These are phyloP conservation scores for Tetradesmus lagerheimii DNA, from an alignment of 139 green algal genomes.

Conservation along the genomic window DNA sequence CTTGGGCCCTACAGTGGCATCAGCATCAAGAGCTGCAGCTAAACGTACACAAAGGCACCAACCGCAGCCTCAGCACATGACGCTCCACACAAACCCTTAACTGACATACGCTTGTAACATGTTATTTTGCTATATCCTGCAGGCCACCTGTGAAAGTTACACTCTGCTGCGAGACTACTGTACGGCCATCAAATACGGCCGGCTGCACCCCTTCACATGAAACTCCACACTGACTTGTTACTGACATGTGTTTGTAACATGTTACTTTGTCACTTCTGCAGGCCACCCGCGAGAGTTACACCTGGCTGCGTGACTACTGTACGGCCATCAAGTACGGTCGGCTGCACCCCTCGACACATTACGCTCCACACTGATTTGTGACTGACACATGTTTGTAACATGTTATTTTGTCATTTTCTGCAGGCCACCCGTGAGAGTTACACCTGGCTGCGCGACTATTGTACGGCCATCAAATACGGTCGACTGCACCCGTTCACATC, in stretches of 20 bases:
- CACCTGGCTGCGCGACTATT: slow-evolving; percentile 80
- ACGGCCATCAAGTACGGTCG: not conserved
- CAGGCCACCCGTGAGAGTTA: slow-evolving; percentile 24
- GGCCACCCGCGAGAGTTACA: slow-evolving; percentile 12
- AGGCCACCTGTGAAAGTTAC: not conserved
- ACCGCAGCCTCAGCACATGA: too few relatives aligned
- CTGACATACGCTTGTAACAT: not conserved
- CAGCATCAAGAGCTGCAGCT: too few relatives aligned
- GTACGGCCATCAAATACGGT: slow-evolving; percentile 71
- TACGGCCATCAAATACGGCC: slow-evolving; percentile 71
- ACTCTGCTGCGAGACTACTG: slow-evolving; percentile 79
- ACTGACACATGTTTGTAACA: slow-evolving; percentile 55
- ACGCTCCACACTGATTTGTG: not conserved
- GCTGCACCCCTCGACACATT: not conserved
- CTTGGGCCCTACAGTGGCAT: too few relatives aligned
- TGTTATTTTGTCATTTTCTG: slow-evolving; percentile 22
- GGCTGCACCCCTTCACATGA: not conserved
- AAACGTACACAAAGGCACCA: too few relatives aligned
- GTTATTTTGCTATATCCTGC: not conserved
- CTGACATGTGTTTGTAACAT: not conserved
- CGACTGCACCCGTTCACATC: slow-evolving; percentile 71
- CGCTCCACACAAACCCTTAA: not conserved
- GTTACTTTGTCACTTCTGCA: not conserved
- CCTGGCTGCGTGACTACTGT: slow-evolving; percentile 71
- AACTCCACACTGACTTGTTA: not conserved